Evolutionary conservation across 2,329 filamentous ascomycete species (phyloP).

Genomic region (Fusarium longipes): DNA sequence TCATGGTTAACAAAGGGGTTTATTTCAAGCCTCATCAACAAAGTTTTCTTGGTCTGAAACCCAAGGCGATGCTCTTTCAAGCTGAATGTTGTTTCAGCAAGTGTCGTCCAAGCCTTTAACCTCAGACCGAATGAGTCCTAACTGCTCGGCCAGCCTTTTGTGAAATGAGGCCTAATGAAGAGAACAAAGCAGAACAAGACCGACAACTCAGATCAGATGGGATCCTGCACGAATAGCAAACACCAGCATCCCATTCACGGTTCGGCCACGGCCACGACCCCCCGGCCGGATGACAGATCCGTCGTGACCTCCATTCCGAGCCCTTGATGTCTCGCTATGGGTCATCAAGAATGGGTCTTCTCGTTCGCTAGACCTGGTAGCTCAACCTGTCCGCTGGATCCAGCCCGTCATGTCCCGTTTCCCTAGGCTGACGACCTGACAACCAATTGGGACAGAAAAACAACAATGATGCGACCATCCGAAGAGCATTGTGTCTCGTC

Average conservation of each 20-base stretch:
- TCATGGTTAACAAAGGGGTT: conserved; percentile 23
- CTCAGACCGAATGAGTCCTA: conserved; percentile 10
- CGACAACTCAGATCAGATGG: conserved; percentile 25
- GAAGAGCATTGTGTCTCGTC: conserved; percentile 14
- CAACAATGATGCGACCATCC: conserved; percentile 20
- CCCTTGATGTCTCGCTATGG: conserved; percentile 42
- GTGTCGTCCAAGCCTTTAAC: conserved; percentile 15
- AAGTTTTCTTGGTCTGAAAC: conserved; percentile 14
- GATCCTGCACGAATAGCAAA: conserved; percentile 9
- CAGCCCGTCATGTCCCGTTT: conserved; percentile 45
- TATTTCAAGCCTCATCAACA: conserved; percentile 1
- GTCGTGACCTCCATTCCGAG: conserved; percentile 44
- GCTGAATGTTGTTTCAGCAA: conserved; percentile 20
- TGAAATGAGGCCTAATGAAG: conserved; percentile 24
- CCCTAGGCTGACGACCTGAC: conserved; percentile 39
- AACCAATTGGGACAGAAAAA: conserved; percentile 38
- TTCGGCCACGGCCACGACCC: conserved; percentile 28
- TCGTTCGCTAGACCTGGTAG: conserved; percentile 44
- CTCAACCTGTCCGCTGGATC: conserved; percentile 48
- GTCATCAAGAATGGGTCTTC: conserved; percentile 39
- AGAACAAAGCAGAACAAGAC: conserved; percentile 10
- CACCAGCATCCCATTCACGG: conserved; percentile 31
- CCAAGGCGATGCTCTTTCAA: conserved; percentile 8
- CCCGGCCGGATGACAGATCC: conserved; percentile 45
- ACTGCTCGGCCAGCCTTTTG: conserved; percentile 30